phyloP scores from a whole-genome alignment of 2,329 filamentous ascomycete genomes.

The Bisporella sp. region DNA sequence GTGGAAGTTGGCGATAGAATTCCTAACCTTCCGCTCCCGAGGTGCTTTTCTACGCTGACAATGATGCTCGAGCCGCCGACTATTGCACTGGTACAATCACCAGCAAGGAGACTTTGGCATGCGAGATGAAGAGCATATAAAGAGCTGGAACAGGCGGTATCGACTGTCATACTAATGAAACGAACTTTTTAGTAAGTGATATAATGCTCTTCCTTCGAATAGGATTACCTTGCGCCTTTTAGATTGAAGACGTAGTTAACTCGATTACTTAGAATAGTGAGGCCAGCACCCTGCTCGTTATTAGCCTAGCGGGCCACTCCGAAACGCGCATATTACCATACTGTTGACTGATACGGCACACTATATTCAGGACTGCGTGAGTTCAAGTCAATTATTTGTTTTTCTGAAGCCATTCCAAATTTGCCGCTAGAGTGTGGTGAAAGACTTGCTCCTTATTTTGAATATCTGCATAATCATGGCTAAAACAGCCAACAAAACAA shows the following conservation, averaged over 20 bases:
- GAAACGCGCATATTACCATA: not conserved
- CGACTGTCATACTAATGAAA: not conserved
- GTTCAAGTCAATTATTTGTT: not conserved
- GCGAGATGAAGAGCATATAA: not conserved
- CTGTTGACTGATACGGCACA: not conserved
- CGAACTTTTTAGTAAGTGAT: no score
- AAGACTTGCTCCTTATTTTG: not conserved
- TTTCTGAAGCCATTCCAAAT: no score
- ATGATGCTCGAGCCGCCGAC: conserved; percentile 22
- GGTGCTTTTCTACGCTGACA: conserved; percentile 21
- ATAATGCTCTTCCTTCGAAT: no score
- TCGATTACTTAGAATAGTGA: not conserved
- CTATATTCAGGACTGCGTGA: not conserved
- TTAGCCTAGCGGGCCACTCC: no score
- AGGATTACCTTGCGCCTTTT: not conserved
- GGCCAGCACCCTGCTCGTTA: not conserved
- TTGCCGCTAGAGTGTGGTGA: no score
- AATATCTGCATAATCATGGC: not conserved
- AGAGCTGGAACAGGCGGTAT: not conserved
- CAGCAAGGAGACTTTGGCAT: not conserved
- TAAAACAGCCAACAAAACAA: not conserved
- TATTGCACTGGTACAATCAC: not conserved
- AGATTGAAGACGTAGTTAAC: not conserved
- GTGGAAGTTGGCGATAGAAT: conserved; percentile 1
- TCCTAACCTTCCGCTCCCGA: conserved; percentile 33